phyloP scores from a whole-genome alignment of 768 basidiomycete species.

The Pisolithus microcarpus region DNA sequence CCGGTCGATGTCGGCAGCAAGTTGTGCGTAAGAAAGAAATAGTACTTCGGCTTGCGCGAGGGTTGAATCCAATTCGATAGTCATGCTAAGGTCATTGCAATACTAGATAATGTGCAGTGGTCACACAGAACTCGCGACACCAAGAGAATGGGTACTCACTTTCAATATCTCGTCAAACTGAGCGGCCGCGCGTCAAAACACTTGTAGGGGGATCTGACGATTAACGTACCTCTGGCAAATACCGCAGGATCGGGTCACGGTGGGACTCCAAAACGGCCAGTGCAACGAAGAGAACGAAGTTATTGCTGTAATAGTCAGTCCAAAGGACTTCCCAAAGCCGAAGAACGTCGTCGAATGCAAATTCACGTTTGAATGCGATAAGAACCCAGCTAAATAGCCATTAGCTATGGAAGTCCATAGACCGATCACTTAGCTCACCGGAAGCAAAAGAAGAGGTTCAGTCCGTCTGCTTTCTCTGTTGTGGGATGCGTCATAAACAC shows the following conservation, averaged over 20 bases:
- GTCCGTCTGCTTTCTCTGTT: conserved; percentile 77
- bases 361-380: conserved; percentile 95
- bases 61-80: conserved; percentile 93
- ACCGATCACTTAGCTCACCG: conserved; percentile 44
- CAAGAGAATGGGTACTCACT: conserved; percentile 26
- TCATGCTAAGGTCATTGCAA: conserved; percentile 92
- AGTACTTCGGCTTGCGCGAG: conserved; percentile 96
- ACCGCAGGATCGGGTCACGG: conserved; percentile 89
- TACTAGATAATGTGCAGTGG: conserved; percentile 41
- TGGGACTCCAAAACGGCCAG: conserved; percentile 92
- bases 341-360: conserved; percentile 85
- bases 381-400: conserved; percentile 68
- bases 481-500: background rate
- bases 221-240: conserved; percentile 76
- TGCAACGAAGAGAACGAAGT: conserved; percentile 90
- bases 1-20: conserved; percentile 86
- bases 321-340: conserved; percentile 90
- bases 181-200: background rate
- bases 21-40: conserved; percentile 83
- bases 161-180: conserved; percentile 81
- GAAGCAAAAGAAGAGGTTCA: conserved; percentile 98
- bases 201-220: background rate
- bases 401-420: conserved; percentile 1
- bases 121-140: background rate
- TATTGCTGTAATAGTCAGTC: conserved; percentile 84